Evolutionary conservation across 2,329 filamentous ascomycete species (phyloP).

Genomic region (Xylariaceae sp.): DNA sequence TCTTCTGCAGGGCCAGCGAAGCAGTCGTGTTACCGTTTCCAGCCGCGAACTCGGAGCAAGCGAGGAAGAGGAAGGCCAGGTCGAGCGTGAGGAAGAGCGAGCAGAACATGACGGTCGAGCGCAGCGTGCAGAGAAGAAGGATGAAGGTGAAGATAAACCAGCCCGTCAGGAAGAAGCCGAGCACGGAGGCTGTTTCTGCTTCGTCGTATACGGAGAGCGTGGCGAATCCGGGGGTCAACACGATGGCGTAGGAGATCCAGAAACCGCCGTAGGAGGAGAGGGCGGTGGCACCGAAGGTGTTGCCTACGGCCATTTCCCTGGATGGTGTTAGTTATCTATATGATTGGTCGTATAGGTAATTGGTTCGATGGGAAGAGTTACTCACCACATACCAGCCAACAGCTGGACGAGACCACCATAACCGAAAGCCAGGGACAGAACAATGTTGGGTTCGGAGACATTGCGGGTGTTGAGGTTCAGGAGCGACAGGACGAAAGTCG

Average conservation of each 20-base stretch:
- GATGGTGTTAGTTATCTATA: background rate
- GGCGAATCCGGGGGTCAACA: conserved; percentile 63
- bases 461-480: conserved; percentile 65
- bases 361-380: too few relatives aligned
- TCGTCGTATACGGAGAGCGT: conserved; percentile 47
- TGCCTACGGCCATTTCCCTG: conserved; percentile 83
- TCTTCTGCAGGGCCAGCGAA: conserved; percentile 53
- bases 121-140: conserved; percentile 66
- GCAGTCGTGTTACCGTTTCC: conserved; percentile 46
- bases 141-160: conserved; percentile 85
- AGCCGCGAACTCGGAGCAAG: conserved; percentile 54
- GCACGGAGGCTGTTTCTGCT: conserved; percentile 49
- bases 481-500: conserved; percentile 71
- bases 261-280: conserved; percentile 79
- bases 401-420: conserved; percentile 78
- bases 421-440: conserved; percentile 63
- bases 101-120: conserved; percentile 75
- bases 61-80: conserved; percentile 67
- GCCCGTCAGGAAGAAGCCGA: conserved; percentile 70
- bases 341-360: too few relatives aligned
- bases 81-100: conserved; percentile 72
- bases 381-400: conserved; percentile 80
- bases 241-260: conserved; percentile 71
- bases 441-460: conserved; percentile 58
- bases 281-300: conserved; percentile 79